These are phyloP conservation scores for Haplosporangium sp. DNA, from an alignment of 371 early-diverging fungal species.

Conservation along the genomic window DNA sequence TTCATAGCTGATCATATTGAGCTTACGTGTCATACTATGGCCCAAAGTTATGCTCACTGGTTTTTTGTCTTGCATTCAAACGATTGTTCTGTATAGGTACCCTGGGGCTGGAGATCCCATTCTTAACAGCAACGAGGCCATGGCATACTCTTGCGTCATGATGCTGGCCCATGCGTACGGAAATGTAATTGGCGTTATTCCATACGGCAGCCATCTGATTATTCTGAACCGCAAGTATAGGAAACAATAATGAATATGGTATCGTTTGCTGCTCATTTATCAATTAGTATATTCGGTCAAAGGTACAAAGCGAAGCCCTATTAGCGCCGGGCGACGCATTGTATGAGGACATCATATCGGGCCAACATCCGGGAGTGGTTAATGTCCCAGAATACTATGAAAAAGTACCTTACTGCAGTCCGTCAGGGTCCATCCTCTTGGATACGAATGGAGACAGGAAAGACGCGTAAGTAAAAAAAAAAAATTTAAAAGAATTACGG, in stretches of 20 bases:
- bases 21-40: too few species aligned
- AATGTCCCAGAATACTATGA: constrained; percentile 2
- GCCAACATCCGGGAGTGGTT: constrained; percentile 1
- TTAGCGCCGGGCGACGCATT: neutral
- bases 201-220: neutral
- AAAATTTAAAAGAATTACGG: too few species aligned
- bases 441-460: constrained; percentile 19
- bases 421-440: constrained; percentile 21
- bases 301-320: neutral
- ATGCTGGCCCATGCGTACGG: constrained; percentile 32
- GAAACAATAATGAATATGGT: neutral
- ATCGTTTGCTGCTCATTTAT: neutral
- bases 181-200: neutral
- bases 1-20: too few species aligned
- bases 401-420: constrained; percentile 3
- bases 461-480: constrained; percentile 7
- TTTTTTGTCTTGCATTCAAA: too few species aligned
- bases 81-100: constrained; percentile 2
- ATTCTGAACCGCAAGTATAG: too few species aligned
- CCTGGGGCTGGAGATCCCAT: constrained; percentile 19
- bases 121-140: constrained; percentile 11
- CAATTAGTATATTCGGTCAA: neutral
- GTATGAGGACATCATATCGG: constrained; percentile 9
- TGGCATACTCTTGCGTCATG: constrained; percentile 33
- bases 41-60: too few species aligned